Evolutionary conservation across 2,329 filamentous ascomycete genomes (phyloP), one percentile per base, ranked within the genome.

Genomic region (Botrytis cinerea): DNA sequence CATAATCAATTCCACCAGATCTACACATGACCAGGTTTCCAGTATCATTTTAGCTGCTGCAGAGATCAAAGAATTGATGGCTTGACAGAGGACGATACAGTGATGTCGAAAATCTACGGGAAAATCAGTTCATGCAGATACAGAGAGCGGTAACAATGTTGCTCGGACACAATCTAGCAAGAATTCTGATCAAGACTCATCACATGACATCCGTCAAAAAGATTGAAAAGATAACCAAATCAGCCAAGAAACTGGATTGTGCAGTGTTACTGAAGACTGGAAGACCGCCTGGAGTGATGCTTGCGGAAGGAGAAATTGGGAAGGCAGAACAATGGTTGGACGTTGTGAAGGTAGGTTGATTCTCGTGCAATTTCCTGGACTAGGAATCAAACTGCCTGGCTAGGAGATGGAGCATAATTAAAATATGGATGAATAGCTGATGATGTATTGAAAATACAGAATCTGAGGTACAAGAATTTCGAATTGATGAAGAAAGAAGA

Each of bases 181-280:
- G 79, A 79, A 88, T 91, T 45, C 84, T 95, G 63, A 93, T 95
- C 74, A 88, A 91, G 70, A 95, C 92, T 0, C 92, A 95, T 78
- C 92, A 95, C 81, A 94, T 95, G 79, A 94, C 92, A 6, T 94
- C 91, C 0, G 90, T 92, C 76, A 94, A 93, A 80, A 95, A 95
- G 80, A 86, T 91, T 62, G 83, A 85, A 40, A 85, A 85, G 73
- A 85, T 95, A 35, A 88, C 85, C 69, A 91, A 92, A 81, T 89
- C 90, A 2, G 87, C 88, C 5, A 89, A 91, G 10, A 85, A 87
- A 46, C 84, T 87, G 64, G 84, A 88, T 76, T 83, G 89, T 73
- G 87, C 90, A 69, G 91, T 88, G 76, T 88, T 91, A 1, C 83
- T 94, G 5, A 87, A 92, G 40, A 90, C 87, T 75, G 91, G 92